Evolutionary conservation across 2,329 filamentous ascomycete species (phyloP).

Genomic region (Kalaharituber pfeilii): DNA sequence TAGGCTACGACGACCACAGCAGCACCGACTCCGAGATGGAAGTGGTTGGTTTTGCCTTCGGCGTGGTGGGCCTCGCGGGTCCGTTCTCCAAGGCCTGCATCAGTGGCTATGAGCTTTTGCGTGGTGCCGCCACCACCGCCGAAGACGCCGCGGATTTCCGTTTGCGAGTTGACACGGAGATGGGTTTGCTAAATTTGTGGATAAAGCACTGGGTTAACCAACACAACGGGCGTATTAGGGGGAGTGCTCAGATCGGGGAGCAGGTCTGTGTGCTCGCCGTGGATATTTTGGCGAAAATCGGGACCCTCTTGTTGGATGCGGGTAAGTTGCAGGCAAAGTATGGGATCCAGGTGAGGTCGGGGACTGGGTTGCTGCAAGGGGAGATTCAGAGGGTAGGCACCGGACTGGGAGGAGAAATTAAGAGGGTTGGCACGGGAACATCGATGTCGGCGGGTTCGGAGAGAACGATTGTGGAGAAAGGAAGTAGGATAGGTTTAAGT

Average conservation of each 20-base stretch:
- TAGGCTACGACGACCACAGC: not conserved
- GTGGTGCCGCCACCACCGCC: not conserved
- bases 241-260: not conserved
- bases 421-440: not conserved
- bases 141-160: not conserved
- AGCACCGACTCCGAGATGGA: not conserved
- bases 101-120: not conserved
- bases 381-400: not conserved
- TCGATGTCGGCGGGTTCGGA: not conserved
- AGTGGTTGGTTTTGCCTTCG: not conserved
- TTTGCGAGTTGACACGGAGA: not conserved
- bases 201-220: not conserved
- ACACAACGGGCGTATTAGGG: not conserved
- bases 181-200: not conserved
- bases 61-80: not conserved
- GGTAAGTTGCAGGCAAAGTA: not conserved
- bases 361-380: not conserved
- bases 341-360: not conserved
- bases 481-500: no score
- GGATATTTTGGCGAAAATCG: not conserved
- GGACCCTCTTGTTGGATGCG: not conserved
- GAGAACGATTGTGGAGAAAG: no score
- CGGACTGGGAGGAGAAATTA: not conserved
- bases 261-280: not conserved
- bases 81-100: not conserved